phyloP scores from a whole-genome alignment of 768 basidiomycete genomes.

The Artomyces pyxidatus region DNA sequence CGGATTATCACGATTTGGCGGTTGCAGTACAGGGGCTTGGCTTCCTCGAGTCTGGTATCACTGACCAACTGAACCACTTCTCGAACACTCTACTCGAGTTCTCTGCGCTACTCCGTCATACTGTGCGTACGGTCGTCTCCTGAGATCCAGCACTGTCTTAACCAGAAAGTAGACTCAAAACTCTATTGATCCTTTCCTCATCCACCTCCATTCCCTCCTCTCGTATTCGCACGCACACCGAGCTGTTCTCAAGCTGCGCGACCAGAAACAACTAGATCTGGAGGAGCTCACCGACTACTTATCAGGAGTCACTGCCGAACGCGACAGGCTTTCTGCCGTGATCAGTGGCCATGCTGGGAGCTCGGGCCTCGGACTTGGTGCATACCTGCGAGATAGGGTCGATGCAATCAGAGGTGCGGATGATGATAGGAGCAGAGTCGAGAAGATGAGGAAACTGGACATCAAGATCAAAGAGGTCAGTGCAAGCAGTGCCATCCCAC shows the following conservation, averaged over 20 bases:
- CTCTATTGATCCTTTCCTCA: slow-evolving; percentile 86
- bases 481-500: neutral
- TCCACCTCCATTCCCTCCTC: slow-evolving; percentile 86
- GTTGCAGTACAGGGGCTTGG: slow-evolving; percentile 95
- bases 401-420: slow-evolving; percentile 89
- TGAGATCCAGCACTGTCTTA: neutral
- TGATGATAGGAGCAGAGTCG: slow-evolving; percentile 86
- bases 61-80: slow-evolving; percentile 94
- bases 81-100: slow-evolving; percentile 95
- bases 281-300: slow-evolving; percentile 96
- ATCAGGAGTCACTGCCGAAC: slow-evolving; percentile 85
- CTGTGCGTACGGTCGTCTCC: slow-evolving; percentile 37
- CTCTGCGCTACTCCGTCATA: slow-evolving; percentile 80
- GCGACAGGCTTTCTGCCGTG: slow-evolving; percentile 85
- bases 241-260: slow-evolving; percentile 88
- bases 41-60: slow-evolving; percentile 97
- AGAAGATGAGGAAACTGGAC: slow-evolving; percentile 90
- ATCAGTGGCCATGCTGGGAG: slow-evolving; percentile 85
- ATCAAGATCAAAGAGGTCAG: slow-evolving; percentile 90
- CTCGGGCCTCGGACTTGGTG: slow-evolving; percentile 74
- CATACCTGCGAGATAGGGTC: slow-evolving; percentile 88
- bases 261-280: slow-evolving; percentile 98
- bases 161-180: slow-evolving; percentile 58
- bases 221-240: slow-evolving; percentile 91
- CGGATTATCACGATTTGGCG: slow-evolving; percentile 96